A percentile compares a stretch with the other conserved stretches of the same genome.
phyloP scores from a whole-genome alignment of 129 eudicot species.

The Chrysanthemum seticuspe region DNA sequence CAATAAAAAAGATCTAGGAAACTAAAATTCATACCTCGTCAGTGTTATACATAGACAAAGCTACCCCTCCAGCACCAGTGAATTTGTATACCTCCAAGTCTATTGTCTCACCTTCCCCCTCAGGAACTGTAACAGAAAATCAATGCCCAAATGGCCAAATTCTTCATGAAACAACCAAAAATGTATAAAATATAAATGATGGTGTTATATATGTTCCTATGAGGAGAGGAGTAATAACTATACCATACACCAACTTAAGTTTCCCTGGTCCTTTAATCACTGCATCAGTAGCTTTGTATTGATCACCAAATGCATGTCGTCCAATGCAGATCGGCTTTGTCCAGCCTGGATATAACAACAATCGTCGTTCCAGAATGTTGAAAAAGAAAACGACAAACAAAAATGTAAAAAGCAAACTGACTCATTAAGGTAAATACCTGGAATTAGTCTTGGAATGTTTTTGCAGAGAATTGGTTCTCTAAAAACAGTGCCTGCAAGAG shows the following conservation, averaged over 20 bases:
- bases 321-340: conserved; percentile 96
- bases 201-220: neutral
- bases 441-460: conserved; percentile 80
- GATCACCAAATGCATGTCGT: conserved; percentile 98
- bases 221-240: neutral
- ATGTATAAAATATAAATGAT: neutral
- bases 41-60: conserved; percentile 95
- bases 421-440: conserved; percentile 44
- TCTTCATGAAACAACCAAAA: neutral
- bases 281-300: conserved; percentile 84
- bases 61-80: conserved; percentile 91
- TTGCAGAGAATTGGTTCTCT: conserved; percentile 92
- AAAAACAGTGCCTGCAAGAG: conserved; percentile 75
- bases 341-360: conserved; percentile 57
- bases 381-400: neutral
- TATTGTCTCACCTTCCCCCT: conserved; percentile 66
- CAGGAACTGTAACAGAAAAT: conserved; percentile 63
- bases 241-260: conserved; percentile 83
- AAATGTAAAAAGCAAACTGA: neutral
- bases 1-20: neutral
- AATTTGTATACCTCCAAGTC: conserved; percentile 84
- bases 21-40: conserved; percentile 62
- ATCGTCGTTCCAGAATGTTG: neutral
- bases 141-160: neutral
- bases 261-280: conserved; percentile 94